These are phyloP conservation scores for Chamaenerion angustifolium DNA, from an alignment of 345 rosid genomes.

Conservation along the genomic window DNA sequence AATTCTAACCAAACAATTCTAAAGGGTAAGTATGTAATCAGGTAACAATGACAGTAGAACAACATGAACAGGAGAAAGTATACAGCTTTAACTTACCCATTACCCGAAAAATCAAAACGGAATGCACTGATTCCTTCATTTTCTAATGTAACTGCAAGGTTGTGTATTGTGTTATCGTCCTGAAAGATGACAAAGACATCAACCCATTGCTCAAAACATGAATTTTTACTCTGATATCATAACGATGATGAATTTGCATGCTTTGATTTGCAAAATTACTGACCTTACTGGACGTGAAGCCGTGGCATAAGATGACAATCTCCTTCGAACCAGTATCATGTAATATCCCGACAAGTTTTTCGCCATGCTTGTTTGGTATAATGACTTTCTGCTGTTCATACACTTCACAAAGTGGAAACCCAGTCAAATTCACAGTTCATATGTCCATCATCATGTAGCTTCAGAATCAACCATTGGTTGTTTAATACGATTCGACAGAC, in stretches of 20 bases:
- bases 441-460: no score
- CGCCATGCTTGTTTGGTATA: slow-evolving; percentile 44
- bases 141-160: slow-evolving; percentile 53
- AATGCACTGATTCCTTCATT: slow-evolving; percentile 57
- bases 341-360: slow-evolving; percentile 60
- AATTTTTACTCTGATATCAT: not conserved
- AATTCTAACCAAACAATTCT: no score
- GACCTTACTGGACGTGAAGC: slow-evolving; percentile 61
- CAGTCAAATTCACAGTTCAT: no score
- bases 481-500: no score
- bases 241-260: no score
- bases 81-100: slow-evolving; percentile 32
- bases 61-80: not conserved
- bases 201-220: not conserved
- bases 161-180: slow-evolving; percentile 38
- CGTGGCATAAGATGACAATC: slow-evolving; percentile 66
- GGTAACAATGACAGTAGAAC: not conserved
- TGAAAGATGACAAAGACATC: slow-evolving; percentile 8
- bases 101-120: slow-evolving; percentile 79
- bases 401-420: slow-evolving; percentile 9
- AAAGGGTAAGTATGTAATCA: no score
- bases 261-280: not conserved
- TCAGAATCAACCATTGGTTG: no score
- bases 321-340: slow-evolving; percentile 63
- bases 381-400: slow-evolving; percentile 25